Percentiles rank a stretch among this genome's conserved stretches.
These are phyloP conservation scores for Cytospora leucostoma DNA, from an alignment of 2,329 filamentous ascomycete species.

Conservation along the genomic window DNA sequence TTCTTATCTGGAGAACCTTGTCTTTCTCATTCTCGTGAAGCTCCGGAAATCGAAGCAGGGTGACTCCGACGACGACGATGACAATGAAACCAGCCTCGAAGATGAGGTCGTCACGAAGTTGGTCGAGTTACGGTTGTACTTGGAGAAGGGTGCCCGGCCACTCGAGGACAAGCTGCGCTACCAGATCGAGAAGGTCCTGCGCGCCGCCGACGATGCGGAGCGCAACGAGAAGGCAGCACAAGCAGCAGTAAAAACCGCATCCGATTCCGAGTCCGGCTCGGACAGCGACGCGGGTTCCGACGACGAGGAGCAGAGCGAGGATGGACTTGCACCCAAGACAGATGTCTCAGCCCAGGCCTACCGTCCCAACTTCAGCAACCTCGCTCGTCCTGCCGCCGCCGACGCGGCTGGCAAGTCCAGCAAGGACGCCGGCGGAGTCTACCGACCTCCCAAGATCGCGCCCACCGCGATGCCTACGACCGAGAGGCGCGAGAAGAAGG, in stretches of 20 bases:
- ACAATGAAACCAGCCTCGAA: conserved; percentile 48
- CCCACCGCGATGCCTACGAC: conserved; percentile 79
- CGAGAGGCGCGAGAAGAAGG: conserved; percentile 61
- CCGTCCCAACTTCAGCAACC: conserved; percentile 41
- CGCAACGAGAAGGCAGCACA: conserved; percentile 44
- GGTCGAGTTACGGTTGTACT: conserved; percentile 86
- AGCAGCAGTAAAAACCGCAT: conserved; percentile 39
- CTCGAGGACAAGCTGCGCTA: conserved; percentile 90
- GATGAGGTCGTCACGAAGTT: conserved; percentile 80
- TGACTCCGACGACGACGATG: conserved; percentile 33
- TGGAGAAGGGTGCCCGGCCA: conserved; percentile 89
- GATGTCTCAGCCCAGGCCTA: conserved; percentile 37
- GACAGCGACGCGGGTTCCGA: conserved; percentile 41
- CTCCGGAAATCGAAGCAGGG: conserved; percentile 57
- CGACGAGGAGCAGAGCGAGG: conserved; percentile 40
- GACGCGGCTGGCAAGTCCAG: conserved; percentile 35
- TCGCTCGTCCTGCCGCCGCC: conserved; percentile 39
- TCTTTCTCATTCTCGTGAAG: conserved; percentile 82
- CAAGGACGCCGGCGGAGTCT: conserved; percentile 67
- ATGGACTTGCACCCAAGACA: conserved; percentile 31
- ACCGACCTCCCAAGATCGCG: conserved; percentile 85
- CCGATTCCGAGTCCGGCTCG: conserved; percentile 38
- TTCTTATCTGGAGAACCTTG: conserved; percentile 91
- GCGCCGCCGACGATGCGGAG: conserved; percentile 76
- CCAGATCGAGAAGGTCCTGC: conserved; percentile 92